Evolutionary conservation across 371 early-diverging fungal species (phyloP), one percentile per base, ranked within the genome.

Genomic region (Mortierella sp.): DNA sequence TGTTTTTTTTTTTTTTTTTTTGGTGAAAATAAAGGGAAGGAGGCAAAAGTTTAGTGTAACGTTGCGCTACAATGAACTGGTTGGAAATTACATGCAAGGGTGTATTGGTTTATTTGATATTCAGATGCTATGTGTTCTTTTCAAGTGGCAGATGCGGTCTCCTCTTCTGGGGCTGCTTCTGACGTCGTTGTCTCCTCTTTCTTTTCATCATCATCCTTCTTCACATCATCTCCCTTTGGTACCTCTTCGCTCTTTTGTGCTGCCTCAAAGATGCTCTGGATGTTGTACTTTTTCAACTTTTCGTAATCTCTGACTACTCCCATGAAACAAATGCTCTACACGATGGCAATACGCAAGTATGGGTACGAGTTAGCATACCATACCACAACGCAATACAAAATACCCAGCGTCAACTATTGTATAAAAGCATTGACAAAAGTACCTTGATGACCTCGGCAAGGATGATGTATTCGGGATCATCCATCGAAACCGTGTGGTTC

Each of bases 401-500:
- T 14, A 60, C 32, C 29, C 14, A 35, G 16, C 32, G 29, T 60
- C 18, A 32, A 32, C 21, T 24, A 21, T 32, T 21, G 60, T 12
- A 6, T 51, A 21, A 14, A 51, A 5, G 18, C 21, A n/a, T 48
- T 55, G 41, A 58, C 55, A 7, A 49, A 35, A 49, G 56, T 90
- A 93, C 93, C 91, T 94, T 93, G 72, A 93, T 92, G 1, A 95
- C 88, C 82, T 96, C 96, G 11, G 92, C 93, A 70, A 96, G 89
- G 56, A 96, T 89, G 10, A 90, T 88, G 11, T 91, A 79, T 24
- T 94, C 92, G 0, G 95, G 95, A 8, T 92, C 87, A 38, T 87
- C 88, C 75, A 95, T 88, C 79, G 94, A 92, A 2, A 96, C 96
- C 5, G 63, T 88, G 76, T 95, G 96, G 10, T 85, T 81, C 63